Conservation (phyloP, 768 basidiomycete species). For the Pisolithus microcarpus region DNA sequence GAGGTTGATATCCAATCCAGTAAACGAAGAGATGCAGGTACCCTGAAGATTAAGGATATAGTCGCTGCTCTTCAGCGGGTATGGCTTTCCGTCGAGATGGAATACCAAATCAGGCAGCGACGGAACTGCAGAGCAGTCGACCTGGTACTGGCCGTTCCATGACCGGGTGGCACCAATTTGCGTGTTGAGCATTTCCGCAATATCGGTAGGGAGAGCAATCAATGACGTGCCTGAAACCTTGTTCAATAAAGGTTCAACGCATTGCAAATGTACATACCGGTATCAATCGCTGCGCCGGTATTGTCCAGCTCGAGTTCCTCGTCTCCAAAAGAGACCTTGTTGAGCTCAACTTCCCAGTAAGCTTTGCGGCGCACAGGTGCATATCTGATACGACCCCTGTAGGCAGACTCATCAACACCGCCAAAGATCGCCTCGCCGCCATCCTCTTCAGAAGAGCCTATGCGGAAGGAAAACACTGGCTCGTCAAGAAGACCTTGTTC, state of each 20-base stretch:
- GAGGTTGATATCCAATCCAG: constrained; percentile 81
- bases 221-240: constrained; percentile 69
- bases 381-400: constrained; percentile 74
- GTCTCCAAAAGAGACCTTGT: constrained; percentile 77
- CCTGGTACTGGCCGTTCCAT: constrained; percentile 93
- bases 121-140: constrained; percentile 85
- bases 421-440: constrained; percentile 91
- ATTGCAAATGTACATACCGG: constrained; percentile 40
- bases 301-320: constrained; percentile 86
- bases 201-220: constrained; percentile 87
- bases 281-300: constrained; percentile 91
- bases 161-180: constrained; percentile 90
- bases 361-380: constrained; percentile 91
- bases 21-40: constrained; percentile 92
- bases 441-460: constrained; percentile 81
- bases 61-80: constrained; percentile 73
- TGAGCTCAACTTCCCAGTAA: constrained; percentile 97
- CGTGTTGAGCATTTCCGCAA: constrained; percentile 96
- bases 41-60: constrained; percentile 89
- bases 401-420: constrained; percentile 73
- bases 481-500: constrained; percentile 71
- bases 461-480: constrained; percentile 90
- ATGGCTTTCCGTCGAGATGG: constrained; percentile 74
- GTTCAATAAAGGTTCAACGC: constrained; percentile 2
- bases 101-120: constrained; percentile 78